A percentile compares a stretch with the other conserved stretches of the same genome.
These are phyloP conservation scores for Fusarium tricinctum DNA, from an alignment of 2,329 filamentous ascomycete species.

Conservation along the genomic window DNA sequence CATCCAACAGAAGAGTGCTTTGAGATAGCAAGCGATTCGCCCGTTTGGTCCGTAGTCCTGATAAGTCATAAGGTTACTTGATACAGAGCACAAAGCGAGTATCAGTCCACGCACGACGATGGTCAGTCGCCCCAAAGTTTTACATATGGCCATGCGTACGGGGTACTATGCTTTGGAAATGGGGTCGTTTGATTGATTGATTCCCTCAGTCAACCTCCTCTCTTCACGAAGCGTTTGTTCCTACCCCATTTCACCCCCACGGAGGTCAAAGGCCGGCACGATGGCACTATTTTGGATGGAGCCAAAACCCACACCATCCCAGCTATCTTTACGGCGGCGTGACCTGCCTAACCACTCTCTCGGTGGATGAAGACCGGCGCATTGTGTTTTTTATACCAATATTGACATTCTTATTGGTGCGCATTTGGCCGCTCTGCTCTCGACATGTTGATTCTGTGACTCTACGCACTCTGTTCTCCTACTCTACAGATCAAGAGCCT, in stretches of 20 bases:
- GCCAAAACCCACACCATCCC: slow-evolving; percentile 27
- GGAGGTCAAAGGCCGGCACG: slow-evolving; percentile 48
- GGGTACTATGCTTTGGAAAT: slow-evolving; percentile 16
- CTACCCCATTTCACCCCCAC: slow-evolving; percentile 47
- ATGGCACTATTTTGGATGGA: slow-evolving; percentile 19
- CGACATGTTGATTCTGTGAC: slow-evolving; percentile 31
- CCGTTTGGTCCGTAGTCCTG: slow-evolving; percentile 7
- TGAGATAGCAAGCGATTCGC: slow-evolving; percentile 8
- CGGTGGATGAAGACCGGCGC: slow-evolving; percentile 38
- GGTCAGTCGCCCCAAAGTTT: slow-evolving; percentile 35
- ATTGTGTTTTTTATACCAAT: slow-evolving; percentile 41
- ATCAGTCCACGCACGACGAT: slow-evolving; percentile 13
- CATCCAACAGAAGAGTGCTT: slow-evolving; percentile 11
- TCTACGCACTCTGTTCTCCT: slow-evolving; percentile 13
- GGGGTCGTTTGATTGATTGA: slow-evolving; percentile 29
- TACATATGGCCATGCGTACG: slow-evolving; percentile 27
- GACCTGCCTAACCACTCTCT: slow-evolving; percentile 35
- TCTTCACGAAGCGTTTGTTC: slow-evolving; percentile 40
- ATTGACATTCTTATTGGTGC: slow-evolving; percentile 47
- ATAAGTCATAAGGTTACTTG: slow-evolving; percentile 4
- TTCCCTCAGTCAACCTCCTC: slow-evolving; percentile 29
- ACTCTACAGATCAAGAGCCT: slow-evolving; percentile 22
- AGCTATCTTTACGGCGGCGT: slow-evolving; percentile 32
- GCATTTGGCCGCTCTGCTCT: slow-evolving; percentile 43
- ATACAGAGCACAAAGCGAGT: slow-evolving; percentile 6